Evolutionary conservation across 305 asterid genomes (phyloP), one percentile per base, ranked within the genome.

Genomic region (Fraxinus ornus): DNA sequence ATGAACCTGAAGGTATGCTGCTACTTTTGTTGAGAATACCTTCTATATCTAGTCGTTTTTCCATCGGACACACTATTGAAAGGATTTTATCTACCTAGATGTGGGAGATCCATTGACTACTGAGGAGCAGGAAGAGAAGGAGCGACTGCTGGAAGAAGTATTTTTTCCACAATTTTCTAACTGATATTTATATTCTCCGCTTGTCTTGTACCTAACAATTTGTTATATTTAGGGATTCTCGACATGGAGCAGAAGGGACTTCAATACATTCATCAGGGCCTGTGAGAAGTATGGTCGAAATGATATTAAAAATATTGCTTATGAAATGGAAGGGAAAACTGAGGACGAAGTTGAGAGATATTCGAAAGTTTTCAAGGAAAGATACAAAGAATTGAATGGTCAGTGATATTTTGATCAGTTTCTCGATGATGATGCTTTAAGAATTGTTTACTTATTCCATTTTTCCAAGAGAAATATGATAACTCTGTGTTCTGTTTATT

Each of bases 61-160:
- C 41, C 71, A 35, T 33, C 37, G 64, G 52, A 70, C 41, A 7
- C 68, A 30, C 7, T 83, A 84, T 78, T 88, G 81, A 92, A 78
- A 28, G 73, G 26, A 75, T 78, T 47, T 86, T 76, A 37, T 78
- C 35, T 79, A 35, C 30, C 79, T 86, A 97, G 99, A 93, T 80
- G 89, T 86, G 57, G 99, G 99, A 89, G 98, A 97, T 52, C 99
- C 98, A 70, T 90, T 95, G 92, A 95, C 99, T 87, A 91, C 95
- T 17, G 97, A 97, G 78, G 99, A 97, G 90, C 98, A 93, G 92
- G 98, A 94, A 86, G 99, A 97, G 78, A 97, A 95, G 86, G 99
- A 95, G 76, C 90, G 47, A 78, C 84, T 95, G 77, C 92, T 97
- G 83, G 98, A 93, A 87, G 98, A 95, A 79, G 99, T 93, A 85